Conservation (phyloP, 768 basidiomycete species). For the Russula lepida region DNA sequence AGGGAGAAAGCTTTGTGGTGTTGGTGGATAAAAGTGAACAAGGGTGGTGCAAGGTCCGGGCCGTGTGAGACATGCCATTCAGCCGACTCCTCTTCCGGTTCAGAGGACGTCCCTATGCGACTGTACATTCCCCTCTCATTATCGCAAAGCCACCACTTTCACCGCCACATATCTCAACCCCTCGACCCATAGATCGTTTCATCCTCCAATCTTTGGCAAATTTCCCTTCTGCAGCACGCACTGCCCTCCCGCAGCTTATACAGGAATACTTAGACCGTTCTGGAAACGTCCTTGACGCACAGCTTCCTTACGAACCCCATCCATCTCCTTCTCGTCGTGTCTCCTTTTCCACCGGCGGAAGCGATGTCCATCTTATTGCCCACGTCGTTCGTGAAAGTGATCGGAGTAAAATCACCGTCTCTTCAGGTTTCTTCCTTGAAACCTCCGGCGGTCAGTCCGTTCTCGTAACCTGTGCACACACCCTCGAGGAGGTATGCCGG, state of each 20-base stretch:
- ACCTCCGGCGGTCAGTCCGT: constrained; percentile 28
- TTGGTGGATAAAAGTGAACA: neutral
- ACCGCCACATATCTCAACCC: neutral
- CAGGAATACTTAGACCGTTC: constrained; percentile 36
- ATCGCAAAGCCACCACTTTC: neutral
- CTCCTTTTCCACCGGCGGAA: constrained; percentile 17
- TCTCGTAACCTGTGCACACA: constrained; percentile 53
- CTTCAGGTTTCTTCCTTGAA: constrained; percentile 50
- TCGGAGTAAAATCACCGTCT: constrained; percentile 41
- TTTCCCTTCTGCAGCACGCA: neutral
- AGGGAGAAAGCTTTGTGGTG: neutral
- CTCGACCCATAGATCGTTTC: constrained; percentile 5
- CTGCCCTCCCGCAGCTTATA: constrained; percentile 29
- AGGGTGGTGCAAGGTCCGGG: neutral
- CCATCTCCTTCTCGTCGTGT: constrained; percentile 30
- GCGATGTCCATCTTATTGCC: constrained; percentile 41
- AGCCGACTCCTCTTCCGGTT: neutral
- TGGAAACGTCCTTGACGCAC: constrained; percentile 34
- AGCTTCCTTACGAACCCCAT: constrained; percentile 45
- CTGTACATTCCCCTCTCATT: neutral
- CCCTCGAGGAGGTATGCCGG: constrained; percentile 46
- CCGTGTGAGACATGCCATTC: neutral
- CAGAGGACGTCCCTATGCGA: neutral
- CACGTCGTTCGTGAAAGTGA: constrained; percentile 37
- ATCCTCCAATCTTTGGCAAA: constrained; percentile 11